Conservation (phyloP, 1,284 basidiomycete genomes). For the Marasmius tenuissimus region DNA sequence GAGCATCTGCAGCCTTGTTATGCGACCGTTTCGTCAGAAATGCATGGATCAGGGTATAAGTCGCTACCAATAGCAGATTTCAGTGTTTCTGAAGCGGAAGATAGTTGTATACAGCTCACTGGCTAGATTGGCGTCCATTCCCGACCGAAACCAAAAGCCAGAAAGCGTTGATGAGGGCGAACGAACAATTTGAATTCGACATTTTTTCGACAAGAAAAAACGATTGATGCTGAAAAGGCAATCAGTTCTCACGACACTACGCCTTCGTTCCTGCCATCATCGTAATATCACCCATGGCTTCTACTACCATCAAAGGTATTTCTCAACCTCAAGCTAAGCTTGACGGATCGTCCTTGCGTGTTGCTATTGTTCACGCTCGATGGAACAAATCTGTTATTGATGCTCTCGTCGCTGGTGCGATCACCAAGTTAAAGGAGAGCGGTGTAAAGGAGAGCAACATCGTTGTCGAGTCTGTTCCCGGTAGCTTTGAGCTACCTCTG, state of each 20-base stretch:
- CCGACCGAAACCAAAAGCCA: neutral
- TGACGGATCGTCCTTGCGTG: constrained; percentile 79
- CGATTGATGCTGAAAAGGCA: constrained; percentile 19
- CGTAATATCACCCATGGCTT: constrained; percentile 16
- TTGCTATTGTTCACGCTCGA: constrained; percentile 90
- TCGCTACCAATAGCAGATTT: constrained; percentile 45
- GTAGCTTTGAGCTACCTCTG: constrained; percentile 91
- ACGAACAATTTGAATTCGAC: neutral
- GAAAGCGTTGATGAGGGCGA: neutral
- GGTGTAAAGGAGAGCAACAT: constrained; percentile 93
- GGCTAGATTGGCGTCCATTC: constrained; percentile 5
- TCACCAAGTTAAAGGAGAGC: constrained; percentile 75
- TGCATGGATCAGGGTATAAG: constrained; percentile 71
- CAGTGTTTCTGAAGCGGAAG: neutral
- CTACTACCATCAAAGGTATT: constrained; percentile 79
- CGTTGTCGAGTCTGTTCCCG: constrained; percentile 89
- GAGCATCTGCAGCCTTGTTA: constrained; percentile 60
- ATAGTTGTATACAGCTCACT: constrained; percentile 4
- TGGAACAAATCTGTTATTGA: constrained; percentile 92
- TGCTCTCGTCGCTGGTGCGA: constrained; percentile 76
- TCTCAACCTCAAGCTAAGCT: constrained; percentile 57
- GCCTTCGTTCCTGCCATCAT: constrained; percentile 17
- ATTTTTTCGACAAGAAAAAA: constrained; percentile 5
- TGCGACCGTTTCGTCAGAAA: constrained; percentile 67
- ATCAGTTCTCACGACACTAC: constrained; percentile 29